Evolutionary conservation across 345 rosid genomes (phyloP), one percentile per base, ranked within the genome.

Genomic region (Carallia pectinifolia): DNA sequence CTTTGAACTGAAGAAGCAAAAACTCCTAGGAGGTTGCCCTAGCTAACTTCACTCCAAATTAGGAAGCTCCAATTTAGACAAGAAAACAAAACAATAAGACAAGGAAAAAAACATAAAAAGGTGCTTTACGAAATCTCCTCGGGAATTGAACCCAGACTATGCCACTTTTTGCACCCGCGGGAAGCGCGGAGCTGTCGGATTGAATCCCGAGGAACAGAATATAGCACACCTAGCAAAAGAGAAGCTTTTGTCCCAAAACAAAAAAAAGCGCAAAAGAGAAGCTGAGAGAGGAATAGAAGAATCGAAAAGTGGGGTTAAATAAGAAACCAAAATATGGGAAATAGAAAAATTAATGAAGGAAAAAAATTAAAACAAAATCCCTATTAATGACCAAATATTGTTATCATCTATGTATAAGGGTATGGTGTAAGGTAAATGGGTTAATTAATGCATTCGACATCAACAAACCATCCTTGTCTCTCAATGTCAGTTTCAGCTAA

Each of bases 201-300:
- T 85, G 53, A 81, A 83, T 82, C 87, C 85, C 84, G 7, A 76
- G 81, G 78, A 76, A 66, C 58, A 31, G n/a, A 54, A 73, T 31
- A 23, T 5, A 10, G 39, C n/a, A n/a, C 37, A 19, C 19, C 27
- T 15, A 39, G 6, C 23, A 9, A 4, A 29, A 16, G 69, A 65
- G 65, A 23, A 23, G 23, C 23, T 23, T 23, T 23, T 23, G 23
- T 23, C 23, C 23, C 23, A 23, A 23, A 23, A 23, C 23, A 23
- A 23, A 23, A 23, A 23, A 23, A 23, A 23, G 23, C 23, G 23
- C 23, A 23, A 23, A 23, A 23, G 23, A 23, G 23, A 23, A 23
- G 23, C 23, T 23, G 23, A 23, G 23, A 23, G 23, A 72, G 77
- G 83, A 77, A 68, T 64, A 72, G 80, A 36, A 73, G 74, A 75